Conservation (phyloP, 2,329 filamentous ascomycete genomes). For the Fusarium sp. region DNA sequence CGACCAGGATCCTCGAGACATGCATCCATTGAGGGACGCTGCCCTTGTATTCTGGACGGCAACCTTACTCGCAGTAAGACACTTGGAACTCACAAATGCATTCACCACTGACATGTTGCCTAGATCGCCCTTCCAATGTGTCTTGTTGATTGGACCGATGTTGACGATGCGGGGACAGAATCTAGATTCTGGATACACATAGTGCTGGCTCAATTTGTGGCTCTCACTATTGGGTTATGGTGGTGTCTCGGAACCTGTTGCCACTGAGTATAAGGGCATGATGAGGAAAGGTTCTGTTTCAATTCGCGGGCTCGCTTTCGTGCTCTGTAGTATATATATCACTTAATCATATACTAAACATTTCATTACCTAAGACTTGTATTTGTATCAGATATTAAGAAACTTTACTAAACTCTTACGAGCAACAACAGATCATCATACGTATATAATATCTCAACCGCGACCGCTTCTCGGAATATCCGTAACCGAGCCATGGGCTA, state of each 20-base stretch:
- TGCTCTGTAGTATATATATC: too few species aligned
- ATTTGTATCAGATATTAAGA: too few species aligned
- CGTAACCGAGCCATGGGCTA: too few species aligned
- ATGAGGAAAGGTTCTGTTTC: accelerated
- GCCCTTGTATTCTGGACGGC: not conserved
- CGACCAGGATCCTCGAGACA: not conserved
- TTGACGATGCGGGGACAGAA: not conserved
- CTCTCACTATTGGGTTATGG: not conserved
- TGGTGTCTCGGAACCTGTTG: not conserved
- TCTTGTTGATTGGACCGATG: not conserved
- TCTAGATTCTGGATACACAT: not conserved
- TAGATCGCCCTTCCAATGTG: not conserved
- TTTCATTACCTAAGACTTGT: too few species aligned
- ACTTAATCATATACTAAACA: too few species aligned
- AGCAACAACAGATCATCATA: too few species aligned
- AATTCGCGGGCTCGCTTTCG: too few species aligned
- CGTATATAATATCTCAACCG: too few species aligned
- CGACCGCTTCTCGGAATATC: too few species aligned
- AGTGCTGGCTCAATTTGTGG: not conserved
- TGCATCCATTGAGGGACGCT: not conserved
- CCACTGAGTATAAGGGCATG: not conserved
- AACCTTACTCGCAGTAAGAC: not conserved
- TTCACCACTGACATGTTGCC: not conserved
- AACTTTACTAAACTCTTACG: too few species aligned
- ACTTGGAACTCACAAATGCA: too few species aligned